phyloP scores from a whole-genome alignment of 176 grass and related monocot species.

The Eremochloa ophiuroides region DNA sequence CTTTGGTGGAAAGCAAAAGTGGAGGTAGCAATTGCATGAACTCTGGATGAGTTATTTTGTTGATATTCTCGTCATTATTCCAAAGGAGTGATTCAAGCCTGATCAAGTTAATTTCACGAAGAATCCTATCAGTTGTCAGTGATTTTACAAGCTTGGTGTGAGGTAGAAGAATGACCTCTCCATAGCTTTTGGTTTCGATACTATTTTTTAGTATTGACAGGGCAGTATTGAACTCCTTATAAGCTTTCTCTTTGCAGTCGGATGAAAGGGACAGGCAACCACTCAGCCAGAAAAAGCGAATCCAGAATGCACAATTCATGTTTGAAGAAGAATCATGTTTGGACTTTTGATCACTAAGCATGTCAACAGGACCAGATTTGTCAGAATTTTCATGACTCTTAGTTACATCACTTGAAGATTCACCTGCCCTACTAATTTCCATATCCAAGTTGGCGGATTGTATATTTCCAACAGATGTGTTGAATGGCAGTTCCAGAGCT shows the following conservation, averaged over 20 bases:
- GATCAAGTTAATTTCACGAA: conserved; percentile 89
- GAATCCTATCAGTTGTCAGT: conserved; percentile 78
- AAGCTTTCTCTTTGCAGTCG: conserved; percentile 76
- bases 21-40: conserved; percentile 83
- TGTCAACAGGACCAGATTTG: not conserved
- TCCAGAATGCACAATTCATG: conserved; percentile 55
- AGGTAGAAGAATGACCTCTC: conserved; percentile 63
- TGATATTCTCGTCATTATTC: conserved; percentile 73
- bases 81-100: conserved; percentile 85
- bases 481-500: conserved; percentile 50
- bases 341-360: conserved; percentile 25
- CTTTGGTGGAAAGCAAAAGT: conserved; percentile 83
- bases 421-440: conserved; percentile 14
- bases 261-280: conserved; percentile 78
- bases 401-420: conserved; percentile 22
- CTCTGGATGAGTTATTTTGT: conserved; percentile 74
- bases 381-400: conserved; percentile 31
- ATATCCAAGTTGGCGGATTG: conserved; percentile 26
- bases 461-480: conserved; percentile 28
- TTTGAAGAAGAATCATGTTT: conserved; percentile 31
- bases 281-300: conserved; percentile 86
- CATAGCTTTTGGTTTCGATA: conserved; percentile 30
- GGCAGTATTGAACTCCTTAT: conserved; percentile 69
- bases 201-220: conserved; percentile 59
- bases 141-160: conserved; percentile 68